Conservation (phyloP, 2,329 filamentous ascomycete species). For the Nigrospora sphaerica region DNA sequence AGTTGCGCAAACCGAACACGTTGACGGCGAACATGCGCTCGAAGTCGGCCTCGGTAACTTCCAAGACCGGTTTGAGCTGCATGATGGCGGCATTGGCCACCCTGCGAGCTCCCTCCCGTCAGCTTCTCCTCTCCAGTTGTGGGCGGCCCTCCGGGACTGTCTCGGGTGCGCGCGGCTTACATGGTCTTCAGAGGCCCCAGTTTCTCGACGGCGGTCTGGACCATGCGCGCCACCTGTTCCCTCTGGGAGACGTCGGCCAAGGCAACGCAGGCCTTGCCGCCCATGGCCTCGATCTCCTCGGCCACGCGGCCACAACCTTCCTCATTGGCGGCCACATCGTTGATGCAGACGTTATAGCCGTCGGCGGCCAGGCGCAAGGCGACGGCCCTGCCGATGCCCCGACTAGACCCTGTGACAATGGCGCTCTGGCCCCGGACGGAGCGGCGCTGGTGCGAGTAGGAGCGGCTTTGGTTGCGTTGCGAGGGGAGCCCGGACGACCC, state of each 20-base stretch:
- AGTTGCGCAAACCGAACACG: slow-evolving; percentile 58
- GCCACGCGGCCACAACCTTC: slow-evolving; percentile 44
- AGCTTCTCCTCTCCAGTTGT: not conserved
- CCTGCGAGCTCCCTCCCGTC: slow-evolving; percentile 29
- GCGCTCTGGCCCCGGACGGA: slow-evolving; percentile 5
- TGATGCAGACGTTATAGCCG: slow-evolving; percentile 60
- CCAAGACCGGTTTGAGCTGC: slow-evolving; percentile 47
- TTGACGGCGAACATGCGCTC: slow-evolving; percentile 57
- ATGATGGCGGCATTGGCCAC: slow-evolving; percentile 58
- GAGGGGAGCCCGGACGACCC: too few species aligned
- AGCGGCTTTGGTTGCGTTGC: too few species aligned
- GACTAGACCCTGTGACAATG: slow-evolving; percentile 20
- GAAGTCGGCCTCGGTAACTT: slow-evolving; percentile 50
- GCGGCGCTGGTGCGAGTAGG: too few species aligned
- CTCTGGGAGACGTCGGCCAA: slow-evolving; percentile 55
- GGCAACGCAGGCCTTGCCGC: slow-evolving; percentile 44
- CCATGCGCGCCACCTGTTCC: slow-evolving; percentile 40
- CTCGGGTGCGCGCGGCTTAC: slow-evolving; percentile 8
- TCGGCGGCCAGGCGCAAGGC: slow-evolving; percentile 57
- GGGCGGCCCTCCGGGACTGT: slow-evolving; percentile 1
- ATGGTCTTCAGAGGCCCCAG: slow-evolving; percentile 42
- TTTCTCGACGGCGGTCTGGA: slow-evolving; percentile 41
- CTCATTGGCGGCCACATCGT: slow-evolving; percentile 50
- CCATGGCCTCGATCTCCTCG: slow-evolving; percentile 43
- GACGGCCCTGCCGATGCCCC: slow-evolving; percentile 50